Evolutionary conservation across 768 basidiomycete genomes (phyloP).

Genomic region (Collybia mongolica): DNA sequence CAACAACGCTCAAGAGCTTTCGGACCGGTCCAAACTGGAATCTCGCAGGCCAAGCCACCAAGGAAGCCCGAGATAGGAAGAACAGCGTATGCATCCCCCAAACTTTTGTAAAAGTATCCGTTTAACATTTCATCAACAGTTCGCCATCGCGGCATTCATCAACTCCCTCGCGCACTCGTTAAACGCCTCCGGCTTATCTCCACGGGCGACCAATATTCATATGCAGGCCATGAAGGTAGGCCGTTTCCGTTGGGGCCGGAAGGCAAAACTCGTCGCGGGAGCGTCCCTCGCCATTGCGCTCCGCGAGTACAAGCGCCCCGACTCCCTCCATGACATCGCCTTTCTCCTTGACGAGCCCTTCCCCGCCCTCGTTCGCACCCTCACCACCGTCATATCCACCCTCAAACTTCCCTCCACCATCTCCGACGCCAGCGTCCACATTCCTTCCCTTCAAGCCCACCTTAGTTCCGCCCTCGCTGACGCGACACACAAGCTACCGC

Average conservation of each 20-base stretch:
- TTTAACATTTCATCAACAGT: slow-evolving; percentile 34
- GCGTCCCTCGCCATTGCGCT: slow-evolving; percentile 70
- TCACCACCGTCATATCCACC: slow-evolving; percentile 48
- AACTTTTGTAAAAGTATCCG: too few species aligned
- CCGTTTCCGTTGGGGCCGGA: slow-evolving; percentile 71
- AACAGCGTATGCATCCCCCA: slow-evolving; percentile 54
- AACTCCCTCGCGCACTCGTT: slow-evolving; percentile 57
- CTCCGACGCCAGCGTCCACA: slow-evolving; percentile 58
- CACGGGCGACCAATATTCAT: slow-evolving; percentile 69
- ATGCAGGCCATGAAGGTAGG: slow-evolving; percentile 61
- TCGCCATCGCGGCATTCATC: slow-evolving; percentile 65
- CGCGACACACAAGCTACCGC: slow-evolving; percentile 22
- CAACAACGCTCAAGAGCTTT: slow-evolving; percentile 46
- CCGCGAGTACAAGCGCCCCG: slow-evolving; percentile 67
- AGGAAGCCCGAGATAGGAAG: slow-evolving; percentile 57
- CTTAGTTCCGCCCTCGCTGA: slow-evolving; percentile 36
- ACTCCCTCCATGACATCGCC: slow-evolving; percentile 68
- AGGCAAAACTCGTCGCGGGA: slow-evolving; percentile 66
- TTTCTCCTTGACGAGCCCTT: slow-evolving; percentile 57
- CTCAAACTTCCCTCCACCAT: slow-evolving; percentile 53
- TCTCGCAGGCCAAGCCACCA: slow-evolving; percentile 61
- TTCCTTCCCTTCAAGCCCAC: slow-evolving; percentile 55
- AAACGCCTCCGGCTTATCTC: slow-evolving; percentile 55
- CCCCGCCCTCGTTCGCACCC: slow-evolving; percentile 51
- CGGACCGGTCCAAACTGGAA: slow-evolving; percentile 55